These are phyloP conservation scores for Geotrichum candidum DNA, from an alignment of 1,139 yeast species.

Conservation along the genomic window DNA sequence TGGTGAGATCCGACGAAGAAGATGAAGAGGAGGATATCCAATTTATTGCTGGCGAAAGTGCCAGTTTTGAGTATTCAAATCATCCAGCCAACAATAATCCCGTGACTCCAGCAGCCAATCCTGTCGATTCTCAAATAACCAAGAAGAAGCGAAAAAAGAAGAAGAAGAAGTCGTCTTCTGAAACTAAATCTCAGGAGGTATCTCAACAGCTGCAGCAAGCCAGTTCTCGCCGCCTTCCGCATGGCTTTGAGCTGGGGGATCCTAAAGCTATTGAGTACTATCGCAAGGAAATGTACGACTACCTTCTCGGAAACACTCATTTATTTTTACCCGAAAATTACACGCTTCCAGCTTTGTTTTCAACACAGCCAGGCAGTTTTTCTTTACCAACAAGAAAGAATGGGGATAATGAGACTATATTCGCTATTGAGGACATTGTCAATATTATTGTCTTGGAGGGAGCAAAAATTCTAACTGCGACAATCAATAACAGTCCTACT, in stretches of 20 bases:
- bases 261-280: background rate
- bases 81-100: constrained; percentile 9
- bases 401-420: constrained; percentile 13
- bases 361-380: background rate
- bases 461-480: constrained; percentile 11
- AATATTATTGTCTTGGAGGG: constrained; percentile 13
- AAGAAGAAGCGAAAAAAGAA: constrained; percentile 50
- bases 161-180: constrained; percentile 46
- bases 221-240: background rate
- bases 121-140: constrained; percentile 35
- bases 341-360: background rate
- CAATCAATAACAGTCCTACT: constrained; percentile 10
- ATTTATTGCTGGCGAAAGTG: constrained; percentile 49
- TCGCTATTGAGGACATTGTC: constrained; percentile 13
- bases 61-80: constrained; percentile 50
- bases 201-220: background rate
- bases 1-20: constrained; percentile 19
- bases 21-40: constrained; percentile 26
- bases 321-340: background rate
- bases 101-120: constrained; percentile 21
- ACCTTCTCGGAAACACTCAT: background rate
- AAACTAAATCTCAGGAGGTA: constrained; percentile 18
- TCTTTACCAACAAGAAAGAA: background rate
- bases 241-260: background rate
- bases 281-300: background rate